Evolutionary conservation across 164 flowering plant species (phyloP).

Genomic region (Pachysandra terminalis): DNA sequence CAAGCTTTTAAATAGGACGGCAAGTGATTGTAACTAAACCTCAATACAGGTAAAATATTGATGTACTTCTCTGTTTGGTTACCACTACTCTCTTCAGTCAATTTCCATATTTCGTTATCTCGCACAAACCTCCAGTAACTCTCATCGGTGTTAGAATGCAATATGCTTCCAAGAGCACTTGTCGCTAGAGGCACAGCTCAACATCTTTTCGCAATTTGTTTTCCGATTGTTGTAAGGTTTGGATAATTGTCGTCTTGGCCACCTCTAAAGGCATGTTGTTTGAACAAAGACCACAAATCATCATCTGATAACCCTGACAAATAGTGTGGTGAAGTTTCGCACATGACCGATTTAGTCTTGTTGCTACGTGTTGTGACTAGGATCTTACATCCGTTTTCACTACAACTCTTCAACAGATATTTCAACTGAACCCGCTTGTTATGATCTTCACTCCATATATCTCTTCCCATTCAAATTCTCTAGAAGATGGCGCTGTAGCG

Average conservation of each 20-base stretch:
- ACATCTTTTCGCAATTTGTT: not conserved
- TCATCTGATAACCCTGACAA: not conserved
- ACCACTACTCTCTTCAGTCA: constrained; percentile 3
- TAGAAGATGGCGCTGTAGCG: not conserved
- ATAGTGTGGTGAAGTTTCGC: not conserved
- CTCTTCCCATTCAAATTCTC: not conserved
- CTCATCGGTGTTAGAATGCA: not conserved
- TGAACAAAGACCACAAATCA: not conserved
- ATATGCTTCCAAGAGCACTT: not conserved
- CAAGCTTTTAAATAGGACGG: constrained; percentile 12
- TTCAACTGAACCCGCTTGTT: not conserved
- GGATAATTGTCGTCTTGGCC: not conserved
- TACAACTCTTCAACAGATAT: not conserved
- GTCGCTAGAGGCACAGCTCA: not conserved
- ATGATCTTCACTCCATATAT: not conserved
- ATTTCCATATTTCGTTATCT: constrained; percentile 17
- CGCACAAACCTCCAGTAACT: not conserved
- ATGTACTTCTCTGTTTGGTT: no score
- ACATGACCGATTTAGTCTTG: not conserved
- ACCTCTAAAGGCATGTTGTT: not conserved
- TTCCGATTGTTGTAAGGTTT: not conserved
- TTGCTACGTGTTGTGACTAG: not conserved
- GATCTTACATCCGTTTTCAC: not conserved
- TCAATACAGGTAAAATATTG: constrained; percentile 8
- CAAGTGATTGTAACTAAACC: constrained; percentile 17